A percentile compares a stretch with the other conserved stretches of the same genome.
phyloP scores from a whole-genome alignment of 1,284 basidiomycete species.

The Marasmius tenuissimus region DNA sequence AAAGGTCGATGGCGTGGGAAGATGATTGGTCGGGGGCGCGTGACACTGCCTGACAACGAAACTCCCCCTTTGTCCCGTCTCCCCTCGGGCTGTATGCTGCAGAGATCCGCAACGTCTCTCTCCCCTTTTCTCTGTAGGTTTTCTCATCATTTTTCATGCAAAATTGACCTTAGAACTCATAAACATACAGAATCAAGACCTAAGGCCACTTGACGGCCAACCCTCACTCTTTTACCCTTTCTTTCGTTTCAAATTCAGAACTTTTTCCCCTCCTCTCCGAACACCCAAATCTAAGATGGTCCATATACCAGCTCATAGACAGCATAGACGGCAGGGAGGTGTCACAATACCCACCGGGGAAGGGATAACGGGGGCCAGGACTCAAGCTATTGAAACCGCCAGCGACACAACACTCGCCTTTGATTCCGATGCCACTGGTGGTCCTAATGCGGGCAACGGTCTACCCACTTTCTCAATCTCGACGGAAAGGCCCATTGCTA shows the following conservation, averaged over 20 bases:
- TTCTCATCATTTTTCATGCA: not conserved
- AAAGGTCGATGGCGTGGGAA: not conserved
- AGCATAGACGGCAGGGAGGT: slow-evolving; percentile 8
- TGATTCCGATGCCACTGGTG: slow-evolving; percentile 19
- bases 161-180: not conserved
- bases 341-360: slow-evolving; percentile 56
- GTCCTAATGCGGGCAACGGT: slow-evolving; percentile 13
- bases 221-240: slow-evolving; percentile 9
- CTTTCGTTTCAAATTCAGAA: not conserved
- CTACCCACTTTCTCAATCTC: slow-evolving; percentile 17
- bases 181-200: not conserved
- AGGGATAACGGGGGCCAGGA: slow-evolving; percentile 45
- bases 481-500: slow-evolving; percentile 14
- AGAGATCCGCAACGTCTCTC: not conserved
- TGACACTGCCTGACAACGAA: not conserved
- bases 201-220: not conserved
- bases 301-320: slow-evolving; percentile 3
- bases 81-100: not conserved
- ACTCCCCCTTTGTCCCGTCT: not conserved
- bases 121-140: not conserved
- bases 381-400: slow-evolving; percentile 28
- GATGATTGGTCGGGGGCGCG: not conserved
- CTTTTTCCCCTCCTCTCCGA: slow-evolving; percentile 6
- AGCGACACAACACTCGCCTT: slow-evolving; percentile 22
- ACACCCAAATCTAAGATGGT: slow-evolving; percentile 4